A percentile compares a stretch with the other conserved stretches of the same genome.
Evolutionary conservation across 2,329 filamentous ascomycete genomes (phyloP).

Genomic region (Hypoxylon sp.): DNA sequence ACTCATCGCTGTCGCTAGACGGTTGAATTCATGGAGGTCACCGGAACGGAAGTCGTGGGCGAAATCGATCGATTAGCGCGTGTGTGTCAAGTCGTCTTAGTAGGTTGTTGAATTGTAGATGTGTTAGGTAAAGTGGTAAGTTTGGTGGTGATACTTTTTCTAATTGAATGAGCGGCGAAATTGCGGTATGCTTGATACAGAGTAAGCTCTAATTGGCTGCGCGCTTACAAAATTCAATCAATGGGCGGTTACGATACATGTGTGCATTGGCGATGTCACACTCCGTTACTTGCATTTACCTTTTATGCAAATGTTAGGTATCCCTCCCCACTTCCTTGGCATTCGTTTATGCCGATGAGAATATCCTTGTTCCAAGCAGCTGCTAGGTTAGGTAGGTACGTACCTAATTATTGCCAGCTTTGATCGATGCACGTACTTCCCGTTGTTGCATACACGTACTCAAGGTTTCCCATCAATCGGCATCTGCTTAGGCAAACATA

Average conservation of each 20-base stretch:
- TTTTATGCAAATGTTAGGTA: constrained; percentile 1
- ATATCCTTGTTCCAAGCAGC: neutral
- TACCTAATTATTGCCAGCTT: constrained; percentile 22
- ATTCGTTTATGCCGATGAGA: neutral
- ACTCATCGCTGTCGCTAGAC: constrained; percentile 64
- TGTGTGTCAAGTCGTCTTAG: constrained; percentile 15
- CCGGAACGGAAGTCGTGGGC: constrained; percentile 2
- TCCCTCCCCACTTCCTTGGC: neutral
- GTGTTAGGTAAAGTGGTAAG: constrained; percentile 8
- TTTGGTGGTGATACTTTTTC: constrained; percentile 31
- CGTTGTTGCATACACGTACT: too few relatives aligned
- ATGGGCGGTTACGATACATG: neutral
- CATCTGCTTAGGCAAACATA: constrained; percentile 23
- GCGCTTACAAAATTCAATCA: constrained; percentile 9
- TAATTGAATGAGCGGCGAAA: constrained; percentile 30
- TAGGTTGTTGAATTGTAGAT: constrained; percentile 12
- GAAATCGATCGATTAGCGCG: constrained; percentile 1
- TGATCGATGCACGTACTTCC: constrained; percentile 1
- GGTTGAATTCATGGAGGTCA: constrained; percentile 36
- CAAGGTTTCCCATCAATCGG: constrained; percentile 24
- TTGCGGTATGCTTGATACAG: constrained; percentile 24
- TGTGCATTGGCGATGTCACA: constrained; percentile 12
- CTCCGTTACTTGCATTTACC: neutral
- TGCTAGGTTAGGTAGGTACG: constrained; percentile 4
- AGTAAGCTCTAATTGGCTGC: constrained; percentile 23